phyloP scores from a whole-genome alignment of 2,329 filamentous ascomycete species.

The Xylaria sp. region DNA sequence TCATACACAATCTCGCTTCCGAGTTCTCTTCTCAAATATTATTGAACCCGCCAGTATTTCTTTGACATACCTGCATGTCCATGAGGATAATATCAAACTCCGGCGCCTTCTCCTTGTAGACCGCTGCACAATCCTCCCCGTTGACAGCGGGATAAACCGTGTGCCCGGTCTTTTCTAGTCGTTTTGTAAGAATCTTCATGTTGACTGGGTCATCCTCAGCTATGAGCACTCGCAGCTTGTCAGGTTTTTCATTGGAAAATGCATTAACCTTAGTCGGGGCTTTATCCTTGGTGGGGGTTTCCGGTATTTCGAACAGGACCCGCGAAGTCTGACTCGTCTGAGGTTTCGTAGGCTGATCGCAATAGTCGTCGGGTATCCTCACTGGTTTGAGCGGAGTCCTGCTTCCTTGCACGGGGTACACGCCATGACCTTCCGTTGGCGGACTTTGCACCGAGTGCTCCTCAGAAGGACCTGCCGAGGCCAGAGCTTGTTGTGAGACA shows the following conservation, averaged over 20 bases:
- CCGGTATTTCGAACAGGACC: constrained; percentile 55
- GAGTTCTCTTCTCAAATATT: background rate
- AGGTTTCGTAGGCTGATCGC: constrained; percentile 48
- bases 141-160: constrained; percentile 79
- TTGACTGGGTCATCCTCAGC: constrained; percentile 93
- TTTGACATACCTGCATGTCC: constrained; percentile 83
- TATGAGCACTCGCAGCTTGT: constrained; percentile 73
- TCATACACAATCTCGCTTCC: background rate
- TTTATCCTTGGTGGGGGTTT: constrained; percentile 21
- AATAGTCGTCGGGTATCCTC: constrained; percentile 61
- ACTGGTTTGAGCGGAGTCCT: constrained; percentile 60
- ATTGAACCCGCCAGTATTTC: background rate
- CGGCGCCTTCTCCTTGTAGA: constrained; percentile 71
- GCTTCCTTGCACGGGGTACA: constrained; percentile 55
- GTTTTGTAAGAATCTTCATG: constrained; percentile 81
- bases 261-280: constrained; percentile 17
- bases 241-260: constrained; percentile 1
- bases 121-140: constrained; percentile 82
- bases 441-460: constrained; percentile 22
- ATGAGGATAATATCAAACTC: constrained; percentile 84
- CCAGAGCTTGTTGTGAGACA: background rate
- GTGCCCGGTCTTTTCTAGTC: constrained; percentile 81
- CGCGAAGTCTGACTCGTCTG: constrained; percentile 51
- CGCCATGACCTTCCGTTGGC: constrained; percentile 44
- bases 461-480: constrained; percentile 5